phyloP scores from a whole-genome alignment of 2,329 filamentous ascomycete species.

The Cadophora sp. region DNA sequence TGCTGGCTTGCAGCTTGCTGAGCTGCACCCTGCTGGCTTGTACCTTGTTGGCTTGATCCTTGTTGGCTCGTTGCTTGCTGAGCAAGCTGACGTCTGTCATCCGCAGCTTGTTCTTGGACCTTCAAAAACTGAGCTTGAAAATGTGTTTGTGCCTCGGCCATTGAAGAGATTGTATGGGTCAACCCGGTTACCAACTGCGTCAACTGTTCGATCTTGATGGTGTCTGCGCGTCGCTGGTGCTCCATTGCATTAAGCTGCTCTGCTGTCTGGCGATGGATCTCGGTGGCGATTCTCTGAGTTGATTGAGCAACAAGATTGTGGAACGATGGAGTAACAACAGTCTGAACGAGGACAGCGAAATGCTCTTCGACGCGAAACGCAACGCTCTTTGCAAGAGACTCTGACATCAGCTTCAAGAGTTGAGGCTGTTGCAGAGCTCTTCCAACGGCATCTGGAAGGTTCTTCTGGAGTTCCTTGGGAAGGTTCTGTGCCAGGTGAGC shows the following conservation, averaged over 20 bases:
- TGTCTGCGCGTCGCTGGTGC: conserved; percentile 44
- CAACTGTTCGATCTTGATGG: conserved; percentile 76
- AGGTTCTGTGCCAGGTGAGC: conserved; percentile 38
- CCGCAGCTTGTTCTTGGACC: conserved; percentile 57
- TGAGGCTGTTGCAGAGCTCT: conserved; percentile 77
- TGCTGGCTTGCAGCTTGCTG: conserved; percentile 17
- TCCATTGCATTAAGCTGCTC: conserved; percentile 44
- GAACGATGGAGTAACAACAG: conserved; percentile 70
- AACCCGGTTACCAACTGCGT: conserved; percentile 70
- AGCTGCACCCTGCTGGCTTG: conserved; percentile 9
- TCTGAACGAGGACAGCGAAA: conserved; percentile 65
- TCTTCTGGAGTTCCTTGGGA: conserved; percentile 72
- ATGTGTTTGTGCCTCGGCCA: conserved; percentile 72
- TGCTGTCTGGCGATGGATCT: conserved; percentile 66
- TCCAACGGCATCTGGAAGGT: conserved; percentile 70
- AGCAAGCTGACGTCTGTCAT: conserved; percentile 46
- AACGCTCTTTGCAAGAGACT: conserved; percentile 73
- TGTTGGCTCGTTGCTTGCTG: conserved; percentile 13
- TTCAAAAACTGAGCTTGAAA: conserved; percentile 71
- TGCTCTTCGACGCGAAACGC: conserved; percentile 73
- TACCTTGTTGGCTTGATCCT: conserved; percentile 17
- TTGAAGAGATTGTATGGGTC: conserved; percentile 71
- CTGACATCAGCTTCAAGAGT: conserved; percentile 73
- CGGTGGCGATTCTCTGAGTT: conserved; percentile 70
- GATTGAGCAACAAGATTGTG: conserved; percentile 69